Percentiles rank a stretch among this genome's conserved stretches.
Conservation (phyloP, 768 basidiomycete species). For the Boletus subparvulus region DNA sequence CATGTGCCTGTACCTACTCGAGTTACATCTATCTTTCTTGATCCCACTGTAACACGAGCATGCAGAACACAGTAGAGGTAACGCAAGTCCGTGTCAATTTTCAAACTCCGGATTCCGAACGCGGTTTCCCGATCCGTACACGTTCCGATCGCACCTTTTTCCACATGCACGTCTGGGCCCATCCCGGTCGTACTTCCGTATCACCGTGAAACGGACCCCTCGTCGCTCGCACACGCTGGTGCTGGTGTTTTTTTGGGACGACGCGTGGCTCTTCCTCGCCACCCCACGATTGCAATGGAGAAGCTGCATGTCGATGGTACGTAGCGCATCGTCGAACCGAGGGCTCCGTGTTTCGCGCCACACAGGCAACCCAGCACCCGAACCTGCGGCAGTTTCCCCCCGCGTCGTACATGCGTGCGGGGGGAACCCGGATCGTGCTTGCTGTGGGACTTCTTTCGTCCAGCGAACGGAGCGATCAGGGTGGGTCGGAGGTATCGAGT, state of each 20-base stretch:
- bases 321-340: background rate
- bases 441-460: conserved; percentile 42
- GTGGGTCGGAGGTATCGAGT: conserved; percentile 38
- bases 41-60: no score
- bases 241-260: conserved; percentile 44
- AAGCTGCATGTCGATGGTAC: conserved; percentile 16
- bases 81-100: no score
- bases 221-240: conserved; percentile 23
- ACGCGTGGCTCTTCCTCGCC: conserved; percentile 37
- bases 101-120: no score
- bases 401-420: conserved; percentile 24
- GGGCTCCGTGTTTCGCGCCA: no score
- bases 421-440: conserved; percentile 32
- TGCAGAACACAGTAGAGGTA: no score
- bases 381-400: conserved; percentile 48
- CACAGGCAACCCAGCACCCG: conserved; percentile 16
- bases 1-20: no score
- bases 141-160: no score
- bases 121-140: no score
- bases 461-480: conserved; percentile 42
- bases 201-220: conserved; percentile 38
- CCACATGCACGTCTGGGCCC: background rate
- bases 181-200: conserved; percentile 33
- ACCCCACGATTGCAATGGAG: conserved; percentile 29
- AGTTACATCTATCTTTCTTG: no score